Percentiles rank a stretch among this genome's conserved stretches.
phyloP scores from a whole-genome alignment of 208 protist genomes.

The Acanthamoeba sp. region DNA sequence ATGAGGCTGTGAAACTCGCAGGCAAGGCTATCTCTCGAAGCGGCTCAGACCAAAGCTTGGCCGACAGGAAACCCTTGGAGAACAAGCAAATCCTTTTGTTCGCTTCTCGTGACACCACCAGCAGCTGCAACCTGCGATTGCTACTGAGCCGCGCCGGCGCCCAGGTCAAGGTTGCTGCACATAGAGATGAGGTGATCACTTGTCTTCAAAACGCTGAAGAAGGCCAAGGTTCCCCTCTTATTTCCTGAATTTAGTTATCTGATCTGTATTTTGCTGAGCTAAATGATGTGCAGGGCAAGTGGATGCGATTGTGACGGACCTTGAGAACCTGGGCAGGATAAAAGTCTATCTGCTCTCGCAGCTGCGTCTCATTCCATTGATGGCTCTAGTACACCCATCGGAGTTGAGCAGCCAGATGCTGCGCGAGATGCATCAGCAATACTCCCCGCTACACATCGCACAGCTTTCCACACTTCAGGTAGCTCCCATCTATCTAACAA shows the following conservation, averaged over 20 bases:
- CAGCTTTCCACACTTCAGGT: neutral
- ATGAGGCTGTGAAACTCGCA: neutral
- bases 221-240: neutral
- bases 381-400: neutral
- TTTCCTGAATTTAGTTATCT: no score
- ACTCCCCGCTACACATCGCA: neutral
- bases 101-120: neutral
- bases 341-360: neutral
- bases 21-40: neutral
- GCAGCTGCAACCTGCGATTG: neutral
- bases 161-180: neutral
- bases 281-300: neutral
- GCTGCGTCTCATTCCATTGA: neutral
- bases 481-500: no score
- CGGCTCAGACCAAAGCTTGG: neutral
- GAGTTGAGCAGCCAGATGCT: neutral
- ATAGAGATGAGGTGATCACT: neutral
- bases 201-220: neutral
- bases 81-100: neutral
- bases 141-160: neutral
- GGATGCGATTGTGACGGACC: neutral
- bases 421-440: constrained; percentile 17
- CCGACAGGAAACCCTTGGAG: neutral
- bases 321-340: neutral
- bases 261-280: no score